phyloP scores from a whole-genome alignment of 768 basidiomycete species.

The Amanita exitialis region DNA sequence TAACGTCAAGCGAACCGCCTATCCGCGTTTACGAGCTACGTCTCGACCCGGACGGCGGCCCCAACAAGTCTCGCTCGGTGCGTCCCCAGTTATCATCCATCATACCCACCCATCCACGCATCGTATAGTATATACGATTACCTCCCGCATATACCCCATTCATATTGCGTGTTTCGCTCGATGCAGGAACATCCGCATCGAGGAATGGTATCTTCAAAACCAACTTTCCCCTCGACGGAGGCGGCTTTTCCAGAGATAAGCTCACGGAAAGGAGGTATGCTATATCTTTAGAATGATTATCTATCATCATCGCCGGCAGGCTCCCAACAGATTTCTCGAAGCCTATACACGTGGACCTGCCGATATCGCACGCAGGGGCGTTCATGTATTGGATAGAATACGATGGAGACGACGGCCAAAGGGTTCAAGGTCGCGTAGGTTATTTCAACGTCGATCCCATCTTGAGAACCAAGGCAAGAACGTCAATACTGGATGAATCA shows the following conservation, averaged over 20 bases:
- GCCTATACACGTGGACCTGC: slow-evolving; percentile 88
- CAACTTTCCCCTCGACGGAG: slow-evolving; percentile 94
- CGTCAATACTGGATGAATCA: slow-evolving; percentile 57
- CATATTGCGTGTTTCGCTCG: slow-evolving; percentile 81
- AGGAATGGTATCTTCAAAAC: slow-evolving; percentile 91
- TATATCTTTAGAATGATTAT: slow-evolving; percentile 9
- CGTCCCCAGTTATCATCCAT: slow-evolving; percentile 17
- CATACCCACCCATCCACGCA: slow-evolving; percentile 3
- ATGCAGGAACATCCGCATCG: slow-evolving; percentile 86
- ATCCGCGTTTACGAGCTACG: slow-evolving; percentile 81
- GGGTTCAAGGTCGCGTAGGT: slow-evolving; percentile 76
- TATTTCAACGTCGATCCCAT: slow-evolving; percentile 97
- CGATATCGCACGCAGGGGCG: slow-evolving; percentile 93
- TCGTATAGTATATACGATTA: slow-evolving; percentile 80
- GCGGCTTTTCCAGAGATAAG: slow-evolving; percentile 64
- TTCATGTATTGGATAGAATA: slow-evolving; percentile 96
- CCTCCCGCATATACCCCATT: slow-evolving; percentile 88
- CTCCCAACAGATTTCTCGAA: slow-evolving; percentile 82
- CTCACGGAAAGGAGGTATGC: slow-evolving; percentile 72
- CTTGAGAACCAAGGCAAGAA: slow-evolving; percentile 64
- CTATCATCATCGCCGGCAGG: slow-evolving; percentile 28
- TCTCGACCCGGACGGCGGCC: slow-evolving; percentile 87
- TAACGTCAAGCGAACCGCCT: slow-evolving; percentile 43
- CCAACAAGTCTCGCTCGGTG: slow-evolving; percentile 76
- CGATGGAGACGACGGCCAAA: slow-evolving; percentile 50